Percentiles rank a stretch among this genome's conserved stretches.
Evolutionary conservation across 208 protist species (phyloP).

Genomic region (Wallacemonas sp.): DNA sequence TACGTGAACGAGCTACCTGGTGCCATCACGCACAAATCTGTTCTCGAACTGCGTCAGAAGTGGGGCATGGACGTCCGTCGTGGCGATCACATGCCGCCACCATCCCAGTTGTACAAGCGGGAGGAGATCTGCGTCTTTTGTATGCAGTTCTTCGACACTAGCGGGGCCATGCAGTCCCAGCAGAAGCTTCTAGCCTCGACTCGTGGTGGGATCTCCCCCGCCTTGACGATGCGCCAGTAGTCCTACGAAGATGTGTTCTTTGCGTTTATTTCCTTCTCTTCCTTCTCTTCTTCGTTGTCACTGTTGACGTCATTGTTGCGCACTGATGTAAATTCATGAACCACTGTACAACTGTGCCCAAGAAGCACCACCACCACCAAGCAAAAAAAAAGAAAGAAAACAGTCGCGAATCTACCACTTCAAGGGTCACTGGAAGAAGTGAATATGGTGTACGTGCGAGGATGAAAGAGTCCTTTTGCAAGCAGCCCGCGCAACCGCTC

Average conservation of each 20-base stretch:
- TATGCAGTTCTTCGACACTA: constrained; percentile 95
- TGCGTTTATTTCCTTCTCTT: too few species aligned
- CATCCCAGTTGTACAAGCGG: constrained; percentile 91
- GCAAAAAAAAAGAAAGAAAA: too few species aligned
- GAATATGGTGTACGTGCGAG: too few species aligned
- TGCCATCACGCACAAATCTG: constrained; percentile 92
- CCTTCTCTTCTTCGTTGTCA: neutral
- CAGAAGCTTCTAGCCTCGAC: constrained; percentile 89
- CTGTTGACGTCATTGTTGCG: too few species aligned
- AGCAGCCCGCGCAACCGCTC: too few species aligned
- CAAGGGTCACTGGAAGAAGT: too few species aligned
- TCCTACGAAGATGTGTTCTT: too few species aligned
- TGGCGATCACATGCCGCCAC: constrained; percentile 85
- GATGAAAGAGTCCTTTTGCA: too few species aligned
- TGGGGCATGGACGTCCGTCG: constrained; percentile 87
- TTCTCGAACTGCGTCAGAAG: constrained; percentile 88
- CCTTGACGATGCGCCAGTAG: constrained; percentile 67
- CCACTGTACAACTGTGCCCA: too few species aligned
- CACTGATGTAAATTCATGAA: neutral
- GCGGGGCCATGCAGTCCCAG: constrained; percentile 79
- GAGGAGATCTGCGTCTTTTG: constrained; percentile 93
- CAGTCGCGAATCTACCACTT: too few species aligned
- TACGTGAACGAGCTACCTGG: constrained; percentile 91
- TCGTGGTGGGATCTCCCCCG: constrained; percentile 79
- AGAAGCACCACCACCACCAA: too few species aligned